Percentiles rank a stretch among this genome's conserved stretches.
phyloP scores from a whole-genome alignment of 2,329 filamentous ascomycete genomes.

The Colletotrichum theobromicola region DNA sequence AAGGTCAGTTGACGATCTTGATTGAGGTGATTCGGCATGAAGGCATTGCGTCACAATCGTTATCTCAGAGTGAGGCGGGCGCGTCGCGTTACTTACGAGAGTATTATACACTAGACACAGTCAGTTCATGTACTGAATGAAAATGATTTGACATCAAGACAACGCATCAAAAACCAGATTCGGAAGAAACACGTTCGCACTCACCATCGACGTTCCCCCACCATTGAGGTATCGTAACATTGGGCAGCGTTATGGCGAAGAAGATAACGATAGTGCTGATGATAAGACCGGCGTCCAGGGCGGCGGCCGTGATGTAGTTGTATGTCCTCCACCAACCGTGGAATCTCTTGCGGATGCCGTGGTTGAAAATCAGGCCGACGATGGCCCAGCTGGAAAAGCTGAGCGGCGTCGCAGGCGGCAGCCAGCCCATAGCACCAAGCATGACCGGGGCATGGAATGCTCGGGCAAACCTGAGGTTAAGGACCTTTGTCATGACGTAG shows the following conservation, averaged over 20 bases:
- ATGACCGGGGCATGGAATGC: slow-evolving; percentile 63
- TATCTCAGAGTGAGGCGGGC: not conserved
- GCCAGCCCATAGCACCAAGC: slow-evolving; percentile 56
- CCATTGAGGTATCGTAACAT: slow-evolving; percentile 43
- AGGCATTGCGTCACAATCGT: not conserved
- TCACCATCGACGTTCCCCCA: slow-evolving; percentile 56
- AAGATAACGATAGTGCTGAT: slow-evolving; percentile 37
- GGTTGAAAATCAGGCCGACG: slow-evolving; percentile 64
- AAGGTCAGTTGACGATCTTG: not conserved
- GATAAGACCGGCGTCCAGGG: slow-evolving; percentile 43
- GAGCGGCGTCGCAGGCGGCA: slow-evolving; percentile 65
- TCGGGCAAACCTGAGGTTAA: slow-evolving; percentile 40
- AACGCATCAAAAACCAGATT: not conserved
- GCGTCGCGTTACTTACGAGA: slow-evolving; percentile 13
- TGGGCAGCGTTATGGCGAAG: slow-evolving; percentile 34
- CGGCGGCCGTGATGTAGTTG: slow-evolving; percentile 45
- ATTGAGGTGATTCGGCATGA: not conserved
- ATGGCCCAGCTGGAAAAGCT: slow-evolving; percentile 65
- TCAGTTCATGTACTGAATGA: not conserved
- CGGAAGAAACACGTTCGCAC: not conserved
- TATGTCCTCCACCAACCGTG: slow-evolving; percentile 63
- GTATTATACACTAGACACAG: slow-evolving; percentile 36
- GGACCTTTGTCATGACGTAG: slow-evolving; percentile 41
- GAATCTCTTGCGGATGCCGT: slow-evolving; percentile 56
- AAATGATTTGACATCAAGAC: not conserved